Evolutionary conservation across 2,329 filamentous ascomycete species (phyloP).

Genomic region (Leptographium galeiforme): DNA sequence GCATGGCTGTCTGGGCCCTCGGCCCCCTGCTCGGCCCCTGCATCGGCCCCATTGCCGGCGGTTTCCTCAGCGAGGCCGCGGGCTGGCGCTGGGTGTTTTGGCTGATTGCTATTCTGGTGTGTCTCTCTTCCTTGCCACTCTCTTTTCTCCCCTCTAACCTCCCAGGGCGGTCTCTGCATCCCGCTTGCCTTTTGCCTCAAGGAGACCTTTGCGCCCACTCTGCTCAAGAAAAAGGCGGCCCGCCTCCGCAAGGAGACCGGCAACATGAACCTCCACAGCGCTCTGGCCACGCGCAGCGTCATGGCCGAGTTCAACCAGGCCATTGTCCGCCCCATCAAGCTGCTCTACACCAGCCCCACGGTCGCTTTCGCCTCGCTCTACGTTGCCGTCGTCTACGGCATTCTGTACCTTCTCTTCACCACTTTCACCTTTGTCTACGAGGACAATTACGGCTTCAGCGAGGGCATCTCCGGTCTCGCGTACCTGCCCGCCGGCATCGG

Average conservation of each 20-base stretch:
- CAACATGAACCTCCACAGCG: constrained; percentile 16
- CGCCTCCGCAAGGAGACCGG: constrained; percentile 24
- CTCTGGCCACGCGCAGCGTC: constrained; percentile 9
- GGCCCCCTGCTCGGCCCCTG: constrained; percentile 24
- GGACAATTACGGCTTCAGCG: constrained; percentile 34
- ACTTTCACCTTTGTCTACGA: constrained; percentile 39
- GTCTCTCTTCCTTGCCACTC: not conserved
- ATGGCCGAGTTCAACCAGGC: not conserved
- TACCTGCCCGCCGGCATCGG: constrained; percentile 39
- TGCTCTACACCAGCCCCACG: constrained; percentile 41
- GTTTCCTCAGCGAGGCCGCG: constrained; percentile 2
- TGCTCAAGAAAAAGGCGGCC: constrained; percentile 22
- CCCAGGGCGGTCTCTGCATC: not conserved
- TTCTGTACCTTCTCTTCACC: constrained; percentile 40
- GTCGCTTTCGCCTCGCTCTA: constrained; percentile 37
- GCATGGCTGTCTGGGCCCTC: constrained; percentile 35
- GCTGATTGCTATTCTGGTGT: constrained; percentile 1
- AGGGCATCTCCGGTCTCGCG: constrained; percentile 28
- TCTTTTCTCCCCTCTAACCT: not conserved
- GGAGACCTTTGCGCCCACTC: constrained; percentile 4
- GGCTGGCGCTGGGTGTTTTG: constrained; percentile 7
- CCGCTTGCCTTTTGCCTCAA: not conserved
- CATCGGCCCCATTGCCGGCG: constrained; percentile 14
- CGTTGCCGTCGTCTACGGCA: constrained; percentile 40
- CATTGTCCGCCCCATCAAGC: constrained; percentile 25